Conservation (phyloP, 2,329 filamentous ascomycete species). For the Colletotrichum musae region DNA sequence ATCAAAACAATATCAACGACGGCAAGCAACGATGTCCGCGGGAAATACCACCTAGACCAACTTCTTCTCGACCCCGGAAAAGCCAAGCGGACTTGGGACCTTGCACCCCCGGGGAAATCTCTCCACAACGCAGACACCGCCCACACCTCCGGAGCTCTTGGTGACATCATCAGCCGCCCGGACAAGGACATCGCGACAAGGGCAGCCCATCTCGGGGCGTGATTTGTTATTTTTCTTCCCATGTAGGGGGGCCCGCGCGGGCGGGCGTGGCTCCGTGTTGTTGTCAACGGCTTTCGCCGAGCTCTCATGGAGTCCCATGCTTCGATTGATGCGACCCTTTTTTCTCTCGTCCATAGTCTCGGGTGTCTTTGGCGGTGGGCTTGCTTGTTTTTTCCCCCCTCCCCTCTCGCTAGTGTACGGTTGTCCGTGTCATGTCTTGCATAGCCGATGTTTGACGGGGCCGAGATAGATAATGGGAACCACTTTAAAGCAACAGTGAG, state of each 20-base stretch:
- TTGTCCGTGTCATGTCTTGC: conserved; percentile 29
- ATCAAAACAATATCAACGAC: no score
- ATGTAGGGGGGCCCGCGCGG: background rate
- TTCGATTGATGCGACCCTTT: conserved; percentile 2
- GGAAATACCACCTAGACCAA: no score
- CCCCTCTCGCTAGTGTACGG: background rate
- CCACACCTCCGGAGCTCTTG: background rate
- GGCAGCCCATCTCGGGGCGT: background rate
- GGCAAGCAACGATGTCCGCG: no score
- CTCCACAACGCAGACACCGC: background rate
- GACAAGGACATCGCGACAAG: background rate
- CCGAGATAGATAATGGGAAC: conserved; percentile 1
- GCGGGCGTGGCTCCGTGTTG: background rate
- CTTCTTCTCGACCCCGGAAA: background rate
- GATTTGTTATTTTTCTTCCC: background rate
- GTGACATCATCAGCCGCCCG: background rate
- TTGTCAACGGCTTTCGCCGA: background rate
- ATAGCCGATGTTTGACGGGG: conserved; percentile 16
- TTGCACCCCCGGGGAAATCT: background rate
- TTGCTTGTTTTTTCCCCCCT: background rate
- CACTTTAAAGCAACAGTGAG: background rate
- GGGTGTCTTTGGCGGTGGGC: no score
- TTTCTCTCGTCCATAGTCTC: background rate
- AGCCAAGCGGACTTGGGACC: background rate
- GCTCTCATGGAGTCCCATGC: conserved; percentile 1